phyloP scores from a whole-genome alignment of 176 grass and related monocot genomes.

The Lolium multiflorum region DNA sequence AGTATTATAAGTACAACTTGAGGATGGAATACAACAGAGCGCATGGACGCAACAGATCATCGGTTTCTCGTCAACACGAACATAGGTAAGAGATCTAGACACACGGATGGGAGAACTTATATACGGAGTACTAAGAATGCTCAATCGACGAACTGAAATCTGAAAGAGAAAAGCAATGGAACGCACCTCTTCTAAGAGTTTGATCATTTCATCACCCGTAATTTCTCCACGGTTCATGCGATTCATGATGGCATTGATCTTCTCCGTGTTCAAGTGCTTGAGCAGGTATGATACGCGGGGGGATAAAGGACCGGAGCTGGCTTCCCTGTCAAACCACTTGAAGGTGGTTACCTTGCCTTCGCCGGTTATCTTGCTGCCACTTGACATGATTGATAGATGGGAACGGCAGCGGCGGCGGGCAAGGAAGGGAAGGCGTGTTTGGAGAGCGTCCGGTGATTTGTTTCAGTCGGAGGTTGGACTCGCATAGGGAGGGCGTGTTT shows the following conservation, averaged over 20 bases:
- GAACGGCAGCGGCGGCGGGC: neutral
- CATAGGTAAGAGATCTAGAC: neutral
- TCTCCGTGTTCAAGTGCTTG: neutral
- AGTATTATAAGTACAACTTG: neutral
- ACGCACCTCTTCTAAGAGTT: neutral
- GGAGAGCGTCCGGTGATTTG: too few relatives aligned
- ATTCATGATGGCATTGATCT: neutral
- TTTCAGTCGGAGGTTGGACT: too few relatives aligned
- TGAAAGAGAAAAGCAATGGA: neutral
- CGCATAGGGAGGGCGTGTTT: too few relatives aligned
- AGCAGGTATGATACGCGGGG: neutral
- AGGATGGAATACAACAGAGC: neutral
- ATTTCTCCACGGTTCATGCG: neutral
- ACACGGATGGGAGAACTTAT: neutral
- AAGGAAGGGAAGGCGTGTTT: too few relatives aligned
- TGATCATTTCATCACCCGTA: neutral
- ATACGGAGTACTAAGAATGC: neutral
- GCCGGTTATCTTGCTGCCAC: neutral
- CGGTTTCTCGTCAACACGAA: neutral
- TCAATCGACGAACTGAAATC: neutral
- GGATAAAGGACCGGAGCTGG: neutral
- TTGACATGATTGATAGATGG: neutral
- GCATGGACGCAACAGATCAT: neutral
- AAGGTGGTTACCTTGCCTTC: neutral
- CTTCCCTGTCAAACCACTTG: neutral